phyloP scores from a whole-genome alignment of 2,329 filamentous ascomycete genomes.

The Elsinoe perseae region DNA sequence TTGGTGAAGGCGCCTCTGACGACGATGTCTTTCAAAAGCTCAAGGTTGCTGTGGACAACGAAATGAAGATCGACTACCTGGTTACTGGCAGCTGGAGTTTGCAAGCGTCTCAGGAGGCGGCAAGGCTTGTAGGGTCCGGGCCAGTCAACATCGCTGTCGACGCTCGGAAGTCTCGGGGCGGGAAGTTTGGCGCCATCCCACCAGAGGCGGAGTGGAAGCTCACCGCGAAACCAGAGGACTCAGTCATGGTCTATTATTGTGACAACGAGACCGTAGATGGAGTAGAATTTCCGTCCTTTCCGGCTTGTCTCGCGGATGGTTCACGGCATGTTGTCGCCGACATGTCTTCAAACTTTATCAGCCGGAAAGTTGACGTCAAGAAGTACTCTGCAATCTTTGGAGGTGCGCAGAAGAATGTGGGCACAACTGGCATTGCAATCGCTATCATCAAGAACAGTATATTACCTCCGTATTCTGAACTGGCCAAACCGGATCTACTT shows the following conservation, averaged over 20 bases:
- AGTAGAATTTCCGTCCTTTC: constrained; percentile 75
- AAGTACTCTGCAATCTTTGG: constrained; percentile 83
- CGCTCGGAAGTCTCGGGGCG: constrained; percentile 53
- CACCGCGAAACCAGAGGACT: constrained; percentile 51
- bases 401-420: constrained; percentile 91
- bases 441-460: constrained; percentile 76
- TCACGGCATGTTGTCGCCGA: constrained; percentile 74
- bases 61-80: constrained; percentile 80
- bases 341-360: constrained; percentile 92
- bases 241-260: constrained; percentile 75
- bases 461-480: constrained; percentile 57
- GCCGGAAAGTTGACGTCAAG: constrained; percentile 63
- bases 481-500: constrained; percentile 62
- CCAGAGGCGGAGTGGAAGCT: constrained; percentile 69
- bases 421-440: constrained; percentile 76
- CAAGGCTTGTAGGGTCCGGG: constrained; percentile 66
- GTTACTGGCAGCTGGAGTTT: constrained; percentile 86
- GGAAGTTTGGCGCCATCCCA: constrained; percentile 82
- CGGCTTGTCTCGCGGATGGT: constrained; percentile 50
- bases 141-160: constrained; percentile 75
- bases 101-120: constrained; percentile 80
- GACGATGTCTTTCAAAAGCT: constrained; percentile 55
- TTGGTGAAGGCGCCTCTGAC: constrained; percentile 42
- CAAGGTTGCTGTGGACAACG: constrained; percentile 55
- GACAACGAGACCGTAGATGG: constrained; percentile 93